phyloP scores from a whole-genome alignment of 805 yeast species.

The Wickerhamomyces kurtzmanii region DNA sequence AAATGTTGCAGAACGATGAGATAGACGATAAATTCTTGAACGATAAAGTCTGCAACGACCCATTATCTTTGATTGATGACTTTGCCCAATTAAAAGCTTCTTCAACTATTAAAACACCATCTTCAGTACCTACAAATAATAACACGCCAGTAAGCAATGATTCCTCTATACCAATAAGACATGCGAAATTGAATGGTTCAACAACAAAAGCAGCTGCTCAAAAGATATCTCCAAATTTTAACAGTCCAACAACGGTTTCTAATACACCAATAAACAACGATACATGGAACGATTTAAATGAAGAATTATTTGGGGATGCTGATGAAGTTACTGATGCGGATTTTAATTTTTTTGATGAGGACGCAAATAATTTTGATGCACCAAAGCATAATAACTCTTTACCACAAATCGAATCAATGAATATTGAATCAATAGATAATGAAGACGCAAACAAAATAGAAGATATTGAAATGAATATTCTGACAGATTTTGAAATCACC shows the following conservation, averaged over 20 bases:
- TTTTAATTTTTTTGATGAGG: constrained; percentile 17
- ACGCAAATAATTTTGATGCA: constrained; percentile 20
- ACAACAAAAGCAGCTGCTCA: neutral
- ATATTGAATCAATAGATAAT: constrained; percentile 20
- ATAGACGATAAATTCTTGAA: constrained; percentile 2
- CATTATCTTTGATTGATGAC: constrained; percentile 27
- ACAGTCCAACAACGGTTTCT: neutral
- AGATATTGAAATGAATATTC: constrained; percentile 3
- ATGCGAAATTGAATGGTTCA: too few relatives aligned
- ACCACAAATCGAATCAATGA: constrained; percentile 17
- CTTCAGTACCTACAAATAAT: constrained; percentile 13
- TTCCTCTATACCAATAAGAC: too few relatives aligned
- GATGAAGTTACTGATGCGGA: constrained; percentile 18
- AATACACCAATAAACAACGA: constrained; percentile 2
- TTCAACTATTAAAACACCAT: constrained; percentile 26
- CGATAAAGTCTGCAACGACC: too few relatives aligned
- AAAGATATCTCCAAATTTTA: neutral
- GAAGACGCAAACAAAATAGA: constrained; percentile 10
- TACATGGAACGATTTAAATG: constrained; percentile 20
- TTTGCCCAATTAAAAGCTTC: constrained; percentile 27
- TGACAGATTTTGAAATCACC: constrained; percentile 2
- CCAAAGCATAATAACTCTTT: neutral
- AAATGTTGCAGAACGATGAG: constrained; percentile 14
- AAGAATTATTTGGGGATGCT: constrained; percentile 21
- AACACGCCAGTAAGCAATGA: constrained; percentile 19